Percentiles rank a stretch among this genome's conserved stretches.
These are phyloP conservation scores for Penicillium italicum DNA, from an alignment of 2,329 filamentous ascomycete species.

Conservation along the genomic window DNA sequence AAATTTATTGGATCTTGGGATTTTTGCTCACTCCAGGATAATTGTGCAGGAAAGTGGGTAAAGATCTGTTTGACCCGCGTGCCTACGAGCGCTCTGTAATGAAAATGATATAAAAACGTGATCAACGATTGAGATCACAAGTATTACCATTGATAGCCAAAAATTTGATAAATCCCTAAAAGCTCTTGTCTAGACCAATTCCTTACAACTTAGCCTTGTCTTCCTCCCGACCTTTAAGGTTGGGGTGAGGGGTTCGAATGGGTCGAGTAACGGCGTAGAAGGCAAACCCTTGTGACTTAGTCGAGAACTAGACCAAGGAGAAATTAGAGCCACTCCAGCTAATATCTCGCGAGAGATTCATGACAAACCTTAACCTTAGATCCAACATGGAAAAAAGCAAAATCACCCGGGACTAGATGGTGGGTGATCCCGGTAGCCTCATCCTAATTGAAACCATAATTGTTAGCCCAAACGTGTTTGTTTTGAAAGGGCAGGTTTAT, in stretches of 20 bases:
- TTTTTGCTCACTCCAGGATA: too few relatives aligned
- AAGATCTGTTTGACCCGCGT: neutral
- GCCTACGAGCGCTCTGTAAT: too few relatives aligned
- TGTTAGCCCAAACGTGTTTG: neutral
- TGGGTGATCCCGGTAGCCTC: conserved; percentile 18
- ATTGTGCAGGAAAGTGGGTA: too few relatives aligned
- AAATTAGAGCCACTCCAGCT: conserved; percentile 1
- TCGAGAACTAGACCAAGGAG: conserved; percentile 16
- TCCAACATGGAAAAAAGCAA: conserved; percentile 20
- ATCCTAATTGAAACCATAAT: conserved; percentile 4
- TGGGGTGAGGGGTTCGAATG: conserved; percentile 16
- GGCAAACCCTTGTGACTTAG: conserved; percentile 19
- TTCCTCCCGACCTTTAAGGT: conserved; percentile 20
- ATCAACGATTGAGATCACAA: neutral
- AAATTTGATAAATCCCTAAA: neutral
- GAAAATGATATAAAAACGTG: neutral
- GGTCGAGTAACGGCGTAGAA: conserved; percentile 25
- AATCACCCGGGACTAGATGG: conserved; percentile 16
- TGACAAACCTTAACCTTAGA: conserved; percentile 21
- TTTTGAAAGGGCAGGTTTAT: too few relatives aligned
- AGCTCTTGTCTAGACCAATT: neutral
- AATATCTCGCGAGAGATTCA: neutral
- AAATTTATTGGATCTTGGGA: too few relatives aligned
- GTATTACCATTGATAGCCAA: neutral
- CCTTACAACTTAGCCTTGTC: conserved; percentile 8